Conservation (phyloP, 1,284 basidiomycete species). For the Malassezia caprae region DNA sequence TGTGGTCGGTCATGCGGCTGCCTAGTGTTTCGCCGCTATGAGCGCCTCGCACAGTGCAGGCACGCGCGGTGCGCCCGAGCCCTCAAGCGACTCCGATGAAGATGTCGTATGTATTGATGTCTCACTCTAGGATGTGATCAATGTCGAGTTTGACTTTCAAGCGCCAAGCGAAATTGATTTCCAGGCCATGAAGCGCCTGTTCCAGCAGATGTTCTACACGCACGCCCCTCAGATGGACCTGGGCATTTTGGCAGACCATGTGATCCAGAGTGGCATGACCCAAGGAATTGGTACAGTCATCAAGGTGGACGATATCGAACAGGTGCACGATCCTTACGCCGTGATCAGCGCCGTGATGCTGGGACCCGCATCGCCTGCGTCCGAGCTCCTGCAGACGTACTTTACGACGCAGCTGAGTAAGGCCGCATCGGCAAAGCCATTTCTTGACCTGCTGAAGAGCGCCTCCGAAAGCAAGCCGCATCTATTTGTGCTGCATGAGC, state of each 20-base stretch:
- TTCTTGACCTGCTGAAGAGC: constrained; percentile 23
- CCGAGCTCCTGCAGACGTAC: constrained; percentile 15
- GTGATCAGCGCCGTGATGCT: constrained; percentile 35
- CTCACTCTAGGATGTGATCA: constrained; percentile 29
- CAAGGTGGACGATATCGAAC: constrained; percentile 38
- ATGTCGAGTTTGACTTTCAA: constrained; percentile 44
- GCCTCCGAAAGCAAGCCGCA: constrained; percentile 23
- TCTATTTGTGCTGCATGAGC: constrained; percentile 37
- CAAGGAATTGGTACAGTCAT: constrained; percentile 37
- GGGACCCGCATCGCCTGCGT: constrained; percentile 5
- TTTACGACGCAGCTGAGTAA: constrained; percentile 21
- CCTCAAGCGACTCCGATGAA: constrained; percentile 2
- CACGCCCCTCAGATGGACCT: constrained; percentile 37
- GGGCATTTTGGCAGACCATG: constrained; percentile 24
- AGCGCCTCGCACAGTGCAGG: not conserved
- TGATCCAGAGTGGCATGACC: constrained; percentile 21
- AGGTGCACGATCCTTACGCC: constrained; percentile 42
- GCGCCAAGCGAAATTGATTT: constrained; percentile 38
- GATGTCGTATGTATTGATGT: constrained; percentile 2
- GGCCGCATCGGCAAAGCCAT: constrained; percentile 18
- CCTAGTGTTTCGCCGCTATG: not conserved
- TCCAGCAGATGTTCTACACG: constrained; percentile 46
- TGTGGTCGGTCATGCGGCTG: not conserved
- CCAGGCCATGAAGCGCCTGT: constrained; percentile 37
- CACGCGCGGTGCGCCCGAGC: not conserved